Conservation (phyloP, 495 filamentous ascomycete genomes). For the Cercophora newfieldiana region DNA sequence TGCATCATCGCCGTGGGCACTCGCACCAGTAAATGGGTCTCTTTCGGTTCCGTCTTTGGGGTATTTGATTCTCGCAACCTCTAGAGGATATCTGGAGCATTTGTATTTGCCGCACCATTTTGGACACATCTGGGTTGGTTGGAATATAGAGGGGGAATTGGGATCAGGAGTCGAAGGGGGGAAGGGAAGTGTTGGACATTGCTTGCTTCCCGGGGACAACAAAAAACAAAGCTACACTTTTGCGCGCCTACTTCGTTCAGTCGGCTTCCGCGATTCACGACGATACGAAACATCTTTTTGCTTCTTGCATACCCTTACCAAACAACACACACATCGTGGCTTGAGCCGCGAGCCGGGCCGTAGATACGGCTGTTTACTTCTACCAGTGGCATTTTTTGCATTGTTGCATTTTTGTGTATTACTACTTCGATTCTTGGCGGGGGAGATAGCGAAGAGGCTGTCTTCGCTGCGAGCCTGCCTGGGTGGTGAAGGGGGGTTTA, state of each 20-base stretch:
- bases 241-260: not conserved
- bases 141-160: not conserved
- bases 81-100: not conserved
- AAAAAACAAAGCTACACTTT: too few species aligned
- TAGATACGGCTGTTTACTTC: conserved; percentile 2
- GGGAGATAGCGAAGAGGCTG: not conserved
- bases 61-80: not conserved
- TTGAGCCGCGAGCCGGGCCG: not conserved
- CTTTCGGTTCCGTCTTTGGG: not conserved
- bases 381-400: not conserved
- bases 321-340: not conserved
- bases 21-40: not conserved
- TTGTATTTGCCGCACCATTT: not conserved
- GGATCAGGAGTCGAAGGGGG: not conserved
- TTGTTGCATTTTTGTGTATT: conserved; percentile 11
- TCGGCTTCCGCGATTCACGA: conserved; percentile 8
- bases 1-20: conserved; percentile 26
- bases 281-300: conserved; percentile 9
- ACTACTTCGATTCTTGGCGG: conserved; percentile 16
- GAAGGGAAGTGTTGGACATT: not conserved
- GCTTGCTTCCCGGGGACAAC: not conserved
- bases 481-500: not conserved
- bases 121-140: not conserved
- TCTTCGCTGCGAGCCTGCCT: not conserved
- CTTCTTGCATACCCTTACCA: not conserved